Base-by-base conservation (phyloP, 495 filamentous ascomycete species). In the Lasiosphaeria ovina region DNA sequence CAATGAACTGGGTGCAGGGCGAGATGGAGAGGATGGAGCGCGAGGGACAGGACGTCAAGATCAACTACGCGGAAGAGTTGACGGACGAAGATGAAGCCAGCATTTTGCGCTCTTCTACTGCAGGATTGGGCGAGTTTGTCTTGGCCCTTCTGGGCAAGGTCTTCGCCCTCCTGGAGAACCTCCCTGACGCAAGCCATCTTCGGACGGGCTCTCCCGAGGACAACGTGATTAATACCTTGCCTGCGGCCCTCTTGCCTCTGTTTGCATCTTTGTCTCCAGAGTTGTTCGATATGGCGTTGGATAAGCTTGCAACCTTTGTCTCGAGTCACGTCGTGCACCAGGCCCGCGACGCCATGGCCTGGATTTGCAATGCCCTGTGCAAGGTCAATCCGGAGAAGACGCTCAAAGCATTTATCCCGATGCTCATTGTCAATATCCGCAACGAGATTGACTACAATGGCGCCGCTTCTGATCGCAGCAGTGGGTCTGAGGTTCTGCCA, bases 361-460 rank as follows among this genome's bases (percentile, higher is more conserved):
- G 96, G 79, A 97, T 97, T 47, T 96, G 92, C 81, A 98, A 96
- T 70, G 88, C 89, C 0, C 78, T 98, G 17, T 95, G 93, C 83
- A 98, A 98, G 74, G 88, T 93, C 64, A 90, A 93, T 64, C 94
- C 94, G 0, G 87, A 91, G 67, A 96, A 96, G 77, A 89, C 92
- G 3, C 80, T 99, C 40, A 94, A 91, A 68, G 84, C 89, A 24
- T 87, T 99, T 58, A 83, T 98, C 34, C 94, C 94, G 0, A 88
- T 96, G 74, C 77, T 99, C 59, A 87, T 93, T 45, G 84, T 88
- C 68, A 91, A 90, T 36, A 99, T 99, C 62, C 89, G 92, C 51
- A 95, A 90, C 55, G 94, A 99, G 68, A 98, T 99, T 63, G 91
- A 96, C 66, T 91, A 96, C 68, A 98, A 97, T 66, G 90, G 91